These are phyloP conservation scores for Neurospora sp. DNA, from an alignment of 495 filamentous ascomycete genomes.

Conservation along the genomic window DNA sequence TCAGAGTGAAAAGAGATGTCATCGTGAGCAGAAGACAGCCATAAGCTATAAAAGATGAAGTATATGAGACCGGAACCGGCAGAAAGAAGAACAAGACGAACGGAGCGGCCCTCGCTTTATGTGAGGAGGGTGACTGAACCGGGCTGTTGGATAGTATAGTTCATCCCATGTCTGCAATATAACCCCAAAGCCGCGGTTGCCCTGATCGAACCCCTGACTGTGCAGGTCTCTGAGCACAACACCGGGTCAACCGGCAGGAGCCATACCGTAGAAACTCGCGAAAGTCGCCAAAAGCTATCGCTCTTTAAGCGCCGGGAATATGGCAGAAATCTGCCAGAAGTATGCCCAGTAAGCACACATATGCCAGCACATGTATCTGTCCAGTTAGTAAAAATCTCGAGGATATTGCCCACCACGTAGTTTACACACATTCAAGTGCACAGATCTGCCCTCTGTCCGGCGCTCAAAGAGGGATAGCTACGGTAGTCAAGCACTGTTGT, in stretches of 20 bases:
- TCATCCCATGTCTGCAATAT: background rate
- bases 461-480: too few relatives aligned
- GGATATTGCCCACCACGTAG: too few relatives aligned
- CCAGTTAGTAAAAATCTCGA: too few relatives aligned
- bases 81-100: background rate
- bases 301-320: too few relatives aligned
- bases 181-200: background rate
- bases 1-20: conserved; percentile 1
- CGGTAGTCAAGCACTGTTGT: background rate
- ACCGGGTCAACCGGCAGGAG: background rate
- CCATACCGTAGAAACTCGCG: background rate
- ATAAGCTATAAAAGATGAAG: background rate
- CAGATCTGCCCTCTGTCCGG: too few relatives aligned
- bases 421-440: too few relatives aligned
- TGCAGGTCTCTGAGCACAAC: background rate
- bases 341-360: too few relatives aligned
- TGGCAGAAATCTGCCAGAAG: too few relatives aligned
- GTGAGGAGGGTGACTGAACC: background rate
- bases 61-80: too few relatives aligned
- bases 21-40: background rate
- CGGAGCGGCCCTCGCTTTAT: background rate
- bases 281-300: too few relatives aligned
- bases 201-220: background rate
- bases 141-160: background rate
- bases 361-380: too few relatives aligned